Evolutionary conservation across 2,329 filamentous ascomycete genomes (phyloP), one percentile per base, ranked within the genome.

Genomic region (Sphaerulina populicola): DNA sequence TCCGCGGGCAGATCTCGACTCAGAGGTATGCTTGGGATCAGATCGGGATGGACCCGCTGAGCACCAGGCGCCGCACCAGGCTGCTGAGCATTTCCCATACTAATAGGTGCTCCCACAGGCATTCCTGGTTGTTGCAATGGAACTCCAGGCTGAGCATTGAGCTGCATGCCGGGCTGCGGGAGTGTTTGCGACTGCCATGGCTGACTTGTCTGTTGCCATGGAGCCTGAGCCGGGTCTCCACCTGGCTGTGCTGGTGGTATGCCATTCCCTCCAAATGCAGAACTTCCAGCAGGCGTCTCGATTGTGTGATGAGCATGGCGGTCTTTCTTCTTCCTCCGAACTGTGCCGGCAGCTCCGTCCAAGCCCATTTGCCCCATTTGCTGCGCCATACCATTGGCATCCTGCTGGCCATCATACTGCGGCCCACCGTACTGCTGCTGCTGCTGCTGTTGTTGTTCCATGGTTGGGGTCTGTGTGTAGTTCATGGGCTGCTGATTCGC

Each of bases 221-320:
- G 60, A 11, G 60, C 56, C 31, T 53, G 46, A 44, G 55, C 49
- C 42, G 60, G 52, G 47, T 60, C 56, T 39, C 49, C 44, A 4
- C 56, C 58, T 43, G 56, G 53, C 30, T 57, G 56, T 51, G 51
- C 46, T 46, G 62, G 60, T 38, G 66, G 60, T 38, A 64, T 59
- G 37, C 66, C 66, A 61, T 83, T 83, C 46, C 83, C 65, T 65
- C 84, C 83, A 71, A 86, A 86, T 9, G 81, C 73, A 63, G 85
- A 81, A 5, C 83, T 81, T 49, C 53, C 51, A 4, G 76, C 76
- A 10, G 83, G 77, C 18, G 86, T 81, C 58, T 91, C 88, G 47
- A 97, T 80, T 36, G 81, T 84, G 69, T 97, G 91, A 69, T 94
- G 86, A 57, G 90, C 91, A 71, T 97, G 91, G 53, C 88, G 81